Evolutionary conservation across 2,329 filamentous ascomycete genomes (phyloP), one percentile per base, ranked within the genome.

Genomic region (Sclerotiophoma versabilis): DNA sequence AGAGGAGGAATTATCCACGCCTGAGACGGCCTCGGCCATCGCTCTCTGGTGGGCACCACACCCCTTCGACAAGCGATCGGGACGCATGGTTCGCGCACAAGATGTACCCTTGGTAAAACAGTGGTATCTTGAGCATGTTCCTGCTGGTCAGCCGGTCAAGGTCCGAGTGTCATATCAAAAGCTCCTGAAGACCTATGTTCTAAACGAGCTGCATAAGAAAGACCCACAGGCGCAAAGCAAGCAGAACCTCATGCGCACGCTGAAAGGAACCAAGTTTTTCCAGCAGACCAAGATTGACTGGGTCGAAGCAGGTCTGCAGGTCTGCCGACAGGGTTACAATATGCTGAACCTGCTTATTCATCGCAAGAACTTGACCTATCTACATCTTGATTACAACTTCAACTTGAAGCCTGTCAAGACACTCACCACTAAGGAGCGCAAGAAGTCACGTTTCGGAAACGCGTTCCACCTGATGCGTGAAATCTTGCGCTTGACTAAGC

Each of bases 341-440:
- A 99, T 99, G 93, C 82, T 99, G 55, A 99, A 99, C 70, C 82
- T 99, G 47, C 81, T 99, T 64, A 99, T 99, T 64, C 95, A 99
- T 73, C 89, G 95, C 69, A 99, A 99, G 83, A 99, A 99, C 75
- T 80, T 99, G 65, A 99, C 95, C 0, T 99, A 99, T 72, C 84
- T 99, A 50, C 96, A 99, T 82, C 87, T 99, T 49, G 95, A 99
- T 73, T 99, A 98, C 81, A 99, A 99, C 77, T 99, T 99, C 82
- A 99, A 99, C 76, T 73, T 99, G 76, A 99, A 99, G 81, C 95
- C 95, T 3, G 95, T 99, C 75, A 99, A 99, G 82, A 99, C 95
- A 0, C 77, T 99, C 64, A 99, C 95, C 0, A 99, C 95, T 26
- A 99, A 99, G 77, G 95, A 99, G 81, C 90, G 95, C 66, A 99